Conservation (phyloP, 208 protist species). For the Leptomonas seymouri region DNA sequence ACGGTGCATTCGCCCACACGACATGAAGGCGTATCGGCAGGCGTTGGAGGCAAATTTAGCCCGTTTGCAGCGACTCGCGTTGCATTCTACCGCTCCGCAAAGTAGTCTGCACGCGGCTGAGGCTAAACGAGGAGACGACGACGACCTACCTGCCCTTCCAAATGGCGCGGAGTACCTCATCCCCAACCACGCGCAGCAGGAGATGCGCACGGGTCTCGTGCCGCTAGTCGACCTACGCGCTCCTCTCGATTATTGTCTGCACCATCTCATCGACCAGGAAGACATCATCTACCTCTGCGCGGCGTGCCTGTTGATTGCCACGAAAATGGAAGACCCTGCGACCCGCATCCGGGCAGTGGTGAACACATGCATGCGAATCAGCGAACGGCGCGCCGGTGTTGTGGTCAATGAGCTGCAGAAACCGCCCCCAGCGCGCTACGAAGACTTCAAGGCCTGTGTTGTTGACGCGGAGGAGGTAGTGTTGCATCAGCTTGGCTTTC, state of each 20-base stretch:
- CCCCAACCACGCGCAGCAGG: constrained; percentile 45
- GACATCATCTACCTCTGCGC: constrained; percentile 74
- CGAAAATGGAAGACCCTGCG: constrained; percentile 72
- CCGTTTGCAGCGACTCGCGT: constrained; percentile 12
- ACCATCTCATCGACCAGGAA: constrained; percentile 60
- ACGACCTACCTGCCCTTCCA: not conserved
- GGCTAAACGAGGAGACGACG: constrained; percentile 18
- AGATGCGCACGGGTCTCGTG: constrained; percentile 52
- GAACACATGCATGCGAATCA: constrained; percentile 63
- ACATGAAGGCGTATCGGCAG: constrained; percentile 21
- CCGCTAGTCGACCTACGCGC: constrained; percentile 70
- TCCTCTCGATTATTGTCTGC: constrained; percentile 78
- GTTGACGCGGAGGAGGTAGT: constrained; percentile 75
- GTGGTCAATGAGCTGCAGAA: constrained; percentile 34
- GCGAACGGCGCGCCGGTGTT: constrained; percentile 39
- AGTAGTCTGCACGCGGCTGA: constrained; percentile 8
- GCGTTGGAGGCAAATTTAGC: constrained; percentile 1
- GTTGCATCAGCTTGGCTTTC: constrained; percentile 79
- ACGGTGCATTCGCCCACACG: constrained; percentile 31
- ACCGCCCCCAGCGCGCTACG: constrained; percentile 33
- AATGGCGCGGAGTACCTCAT: constrained; percentile 53
- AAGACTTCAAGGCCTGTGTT: constrained; percentile 75
- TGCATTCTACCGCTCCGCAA: constrained; percentile 3
- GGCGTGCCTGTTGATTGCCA: constrained; percentile 80
- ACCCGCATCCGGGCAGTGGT: constrained; percentile 65